Evolutionary conservation across 1,284 basidiomycete genomes (phyloP), one percentile per base, ranked within the genome.

Genomic region (Ceratobasidium sp.): DNA sequence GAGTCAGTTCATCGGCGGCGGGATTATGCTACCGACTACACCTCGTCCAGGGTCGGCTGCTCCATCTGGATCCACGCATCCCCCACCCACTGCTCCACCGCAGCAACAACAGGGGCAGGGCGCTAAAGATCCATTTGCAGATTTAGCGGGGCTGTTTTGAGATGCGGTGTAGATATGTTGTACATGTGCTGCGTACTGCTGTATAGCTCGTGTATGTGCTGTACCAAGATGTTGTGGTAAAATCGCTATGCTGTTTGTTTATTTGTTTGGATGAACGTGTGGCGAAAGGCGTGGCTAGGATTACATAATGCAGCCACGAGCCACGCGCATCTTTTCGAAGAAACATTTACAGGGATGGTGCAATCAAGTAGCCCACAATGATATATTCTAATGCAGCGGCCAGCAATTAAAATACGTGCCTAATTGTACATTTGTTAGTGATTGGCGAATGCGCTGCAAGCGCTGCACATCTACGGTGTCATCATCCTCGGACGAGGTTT

Each of bases 121-220:
- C 63, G 88, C 89, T 31, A 94, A 92, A 81, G 93, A 94, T 83
- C 93, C 93, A 49, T 94, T 94, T 80, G 91, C 92, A 17, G 93
- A 94, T 83, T 85, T 94, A 56, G 92, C 87, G 1, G 90, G 90
- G 45, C 83, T 94, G 76, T 94, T 94, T 82, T 94, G 63, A 77
- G 15, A 26, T 10, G 23, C 4, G 37, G 39, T 4, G 33, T 39
- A 11, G 39, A 23, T 45, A 45, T 63, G n/a, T n/a, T n/a, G n/a
- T n/a, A n/a, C 42, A 45, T 51, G 26, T 51, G 49, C n/a, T 51
- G n/a, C 49, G 3, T 20, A 23, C 49, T 51, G 49, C 26, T 23
- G 49, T 51, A 51, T 51, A 33, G 54, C 54, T 23, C 58, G 1
- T 37, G 39, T 63, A 39, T 63, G 60, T 63, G 28, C n/a, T 63